Evolutionary conservation across 2,329 filamentous ascomycete genomes (phyloP).

Genomic region (Colletotrichum limetticola): DNA sequence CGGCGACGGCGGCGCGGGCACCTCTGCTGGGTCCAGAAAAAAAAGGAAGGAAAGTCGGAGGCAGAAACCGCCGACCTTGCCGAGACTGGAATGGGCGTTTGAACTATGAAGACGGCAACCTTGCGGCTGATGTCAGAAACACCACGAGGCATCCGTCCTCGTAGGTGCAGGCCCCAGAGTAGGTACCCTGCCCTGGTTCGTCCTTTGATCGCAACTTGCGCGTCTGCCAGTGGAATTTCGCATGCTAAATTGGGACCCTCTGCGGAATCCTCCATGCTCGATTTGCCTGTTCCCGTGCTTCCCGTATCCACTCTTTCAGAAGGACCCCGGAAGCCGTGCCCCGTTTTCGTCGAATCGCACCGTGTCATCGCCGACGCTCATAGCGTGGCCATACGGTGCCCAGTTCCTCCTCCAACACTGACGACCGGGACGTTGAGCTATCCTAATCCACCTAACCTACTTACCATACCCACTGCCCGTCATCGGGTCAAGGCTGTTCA

Average conservation of each 20-base stretch:
- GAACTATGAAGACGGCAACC: slow-evolving; percentile 4
- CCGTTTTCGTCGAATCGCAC: not conserved
- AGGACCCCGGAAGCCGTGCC: slow-evolving; percentile 16
- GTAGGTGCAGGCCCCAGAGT: no score
- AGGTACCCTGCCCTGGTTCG: slow-evolving; percentile 5
- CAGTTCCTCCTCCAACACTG: not conserved
- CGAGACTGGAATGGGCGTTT: not conserved
- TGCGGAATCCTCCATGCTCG: slow-evolving; percentile 26
- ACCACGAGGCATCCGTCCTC: not conserved
- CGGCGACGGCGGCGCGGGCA: not conserved
- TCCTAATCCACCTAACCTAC: not conserved
- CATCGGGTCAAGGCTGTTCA: not conserved
- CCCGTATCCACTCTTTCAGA: slow-evolving; percentile 22
- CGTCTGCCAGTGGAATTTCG: slow-evolving; percentile 10
- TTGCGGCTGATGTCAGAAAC: slow-evolving; percentile 30
- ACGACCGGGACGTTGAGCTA: not conserved
- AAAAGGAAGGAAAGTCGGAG: slow-evolving; percentile 3
- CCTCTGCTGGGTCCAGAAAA: not conserved
- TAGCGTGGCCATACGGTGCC: slow-evolving; percentile 28
- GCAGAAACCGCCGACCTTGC: slow-evolving; percentile 18
- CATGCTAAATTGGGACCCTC: slow-evolving; percentile 24
- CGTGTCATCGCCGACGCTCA: slow-evolving; percentile 15
- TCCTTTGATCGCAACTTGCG: not conserved
- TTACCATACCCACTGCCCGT: slow-evolving; percentile 12
- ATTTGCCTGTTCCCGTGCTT: slow-evolving; percentile 27